These are phyloP conservation scores for Fonsecaea pugnacius DNA, from an alignment of 2,329 filamentous ascomycete genomes.

Conservation along the genomic window DNA sequence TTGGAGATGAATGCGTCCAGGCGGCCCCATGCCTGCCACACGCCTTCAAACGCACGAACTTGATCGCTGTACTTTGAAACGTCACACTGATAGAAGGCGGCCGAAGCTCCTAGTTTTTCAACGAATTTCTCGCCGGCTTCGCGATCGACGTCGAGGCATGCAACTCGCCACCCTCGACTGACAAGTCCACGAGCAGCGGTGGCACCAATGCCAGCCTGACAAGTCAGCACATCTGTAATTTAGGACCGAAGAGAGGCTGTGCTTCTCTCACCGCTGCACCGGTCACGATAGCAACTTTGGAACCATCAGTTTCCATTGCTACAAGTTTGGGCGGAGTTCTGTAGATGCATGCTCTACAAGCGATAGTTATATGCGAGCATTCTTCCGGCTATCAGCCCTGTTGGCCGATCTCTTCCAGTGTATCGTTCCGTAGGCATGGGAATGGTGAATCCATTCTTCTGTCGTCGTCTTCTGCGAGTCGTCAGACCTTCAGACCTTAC, in stretches of 20 bases:
- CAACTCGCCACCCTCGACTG: slow-evolving; percentile 43
- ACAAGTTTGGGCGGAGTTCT: no score
- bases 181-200: slow-evolving; percentile 48
- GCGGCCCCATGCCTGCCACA: slow-evolving; percentile 51
- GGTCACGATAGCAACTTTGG: slow-evolving; percentile 48
- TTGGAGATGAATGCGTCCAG: slow-evolving; percentile 58
- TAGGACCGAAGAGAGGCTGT: background rate
- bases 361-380: no score
- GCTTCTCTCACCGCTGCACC: slow-evolving; percentile 46
- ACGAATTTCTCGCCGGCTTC: slow-evolving; percentile 39
- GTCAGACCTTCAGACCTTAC: no score
- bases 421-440: no score
- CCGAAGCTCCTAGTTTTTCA: slow-evolving; percentile 31
- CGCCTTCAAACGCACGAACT: slow-evolving; percentile 48
- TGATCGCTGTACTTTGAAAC: slow-evolving; percentile 54
- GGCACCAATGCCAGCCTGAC: slow-evolving; percentile 55
- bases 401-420: no score
- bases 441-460: no score
- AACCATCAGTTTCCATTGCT: no score
- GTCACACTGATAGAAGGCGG: slow-evolving; percentile 52
- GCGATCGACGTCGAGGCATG: slow-evolving; percentile 46
- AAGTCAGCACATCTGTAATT: background rate
- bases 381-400: no score
- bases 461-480: no score
- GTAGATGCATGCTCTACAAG: no score